Percentiles rank a stretch among this genome's conserved stretches.
phyloP scores from a whole-genome alignment of 495 filamentous ascomycete species.

The Pseudotulostoma volvatum region DNA sequence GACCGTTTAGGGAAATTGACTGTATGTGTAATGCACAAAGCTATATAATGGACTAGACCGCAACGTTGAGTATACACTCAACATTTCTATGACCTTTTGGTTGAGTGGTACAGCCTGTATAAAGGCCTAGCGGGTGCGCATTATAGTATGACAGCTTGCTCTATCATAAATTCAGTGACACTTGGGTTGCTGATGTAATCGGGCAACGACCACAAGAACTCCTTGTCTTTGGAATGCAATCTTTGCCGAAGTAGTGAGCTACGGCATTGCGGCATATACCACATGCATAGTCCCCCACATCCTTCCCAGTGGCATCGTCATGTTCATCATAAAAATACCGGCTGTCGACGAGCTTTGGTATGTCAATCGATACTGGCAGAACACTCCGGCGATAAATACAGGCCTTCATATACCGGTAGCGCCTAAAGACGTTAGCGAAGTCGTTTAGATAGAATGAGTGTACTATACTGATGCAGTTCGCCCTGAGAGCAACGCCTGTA shows the following conservation, averaged over 20 bases:
- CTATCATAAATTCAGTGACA: neutral
- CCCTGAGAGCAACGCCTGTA: neutral
- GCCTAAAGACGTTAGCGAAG: neutral
- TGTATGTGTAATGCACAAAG: too few relatives aligned
- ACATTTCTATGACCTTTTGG: too few relatives aligned
- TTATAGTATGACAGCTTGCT: neutral
- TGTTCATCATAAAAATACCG: neutral
- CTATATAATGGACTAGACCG: too few relatives aligned
- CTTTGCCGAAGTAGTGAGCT: neutral
- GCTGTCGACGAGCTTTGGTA: neutral
- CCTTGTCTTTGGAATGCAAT: neutral
- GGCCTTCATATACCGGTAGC: neutral
- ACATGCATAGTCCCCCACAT: neutral
- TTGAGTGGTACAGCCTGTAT: too few relatives aligned
- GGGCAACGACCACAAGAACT: neutral
- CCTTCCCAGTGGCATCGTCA: neutral
- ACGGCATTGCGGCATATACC: neutral
- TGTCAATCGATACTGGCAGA: neutral
- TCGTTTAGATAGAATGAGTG: neutral
- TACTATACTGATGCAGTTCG: neutral
- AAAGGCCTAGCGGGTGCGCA: too few relatives aligned
- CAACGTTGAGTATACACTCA: too few relatives aligned
- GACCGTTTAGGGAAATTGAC: neutral
- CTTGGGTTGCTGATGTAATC: neutral
- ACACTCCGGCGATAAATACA: neutral